Percentiles rank a stretch among this genome's conserved stretches.
These are phyloP conservation scores for Pichia ethanolica DNA, from an alignment of 805 yeast species.

Conservation along the genomic window DNA sequence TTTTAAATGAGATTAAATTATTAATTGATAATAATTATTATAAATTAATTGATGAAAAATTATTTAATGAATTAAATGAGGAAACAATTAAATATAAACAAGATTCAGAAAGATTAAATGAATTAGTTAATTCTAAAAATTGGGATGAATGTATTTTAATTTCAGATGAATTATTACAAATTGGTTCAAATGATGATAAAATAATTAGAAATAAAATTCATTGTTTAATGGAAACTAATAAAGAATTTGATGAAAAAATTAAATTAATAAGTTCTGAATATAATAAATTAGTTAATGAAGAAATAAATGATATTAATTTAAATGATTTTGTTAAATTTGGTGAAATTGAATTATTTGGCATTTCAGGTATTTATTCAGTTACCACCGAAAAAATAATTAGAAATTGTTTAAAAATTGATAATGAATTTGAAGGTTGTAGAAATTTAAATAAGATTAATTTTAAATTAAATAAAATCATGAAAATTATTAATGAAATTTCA, in stretches of 20 bases:
- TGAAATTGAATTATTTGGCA: constrained; percentile 24
- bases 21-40: background rate
- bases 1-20: constrained; percentile 4
- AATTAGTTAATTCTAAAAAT: constrained; percentile 3
- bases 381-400: constrained; percentile 15
- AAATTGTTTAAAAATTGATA: constrained; percentile 70
- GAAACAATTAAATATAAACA: background rate
- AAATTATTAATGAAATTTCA: constrained; percentile 38
- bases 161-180: constrained; percentile 28
- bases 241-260: constrained; percentile 17
- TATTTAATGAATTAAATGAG: constrained; percentile 1
- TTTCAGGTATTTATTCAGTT: constrained; percentile 9
- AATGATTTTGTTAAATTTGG: constrained; percentile 20
- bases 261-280: constrained; percentile 19
- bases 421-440: constrained; percentile 60
- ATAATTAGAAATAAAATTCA: constrained; percentile 29
- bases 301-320: constrained; percentile 14
- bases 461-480: constrained; percentile 35
- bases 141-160: constrained; percentile 24
- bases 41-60: background rate
- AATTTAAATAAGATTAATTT: constrained; percentile 45
- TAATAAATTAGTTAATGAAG: constrained; percentile 16
- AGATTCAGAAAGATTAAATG: background rate
- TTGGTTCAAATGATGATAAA: constrained; percentile 38
- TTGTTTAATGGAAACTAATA: constrained; percentile 15